phyloP scores from a whole-genome alignment of 768 basidiomycete genomes.

The Amylocystis lapponica region DNA sequence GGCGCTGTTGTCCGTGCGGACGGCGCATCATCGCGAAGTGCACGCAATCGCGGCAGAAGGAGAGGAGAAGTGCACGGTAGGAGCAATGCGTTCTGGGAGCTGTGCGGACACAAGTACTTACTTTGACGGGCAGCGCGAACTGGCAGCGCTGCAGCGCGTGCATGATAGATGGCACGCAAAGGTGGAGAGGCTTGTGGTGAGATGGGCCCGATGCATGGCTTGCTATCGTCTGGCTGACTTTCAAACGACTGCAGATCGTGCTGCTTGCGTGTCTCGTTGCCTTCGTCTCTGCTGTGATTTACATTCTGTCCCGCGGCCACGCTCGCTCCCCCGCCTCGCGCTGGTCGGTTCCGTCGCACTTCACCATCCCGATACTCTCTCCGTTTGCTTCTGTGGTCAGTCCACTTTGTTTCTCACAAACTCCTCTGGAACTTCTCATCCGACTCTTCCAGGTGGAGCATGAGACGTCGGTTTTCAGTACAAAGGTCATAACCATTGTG shows the following conservation, averaged over 20 bases:
- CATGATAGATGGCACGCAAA: conserved; percentile 43
- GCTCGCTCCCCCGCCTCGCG: not conserved
- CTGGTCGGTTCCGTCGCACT: conserved; percentile 42
- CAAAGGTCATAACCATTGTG: conserved; percentile 37
- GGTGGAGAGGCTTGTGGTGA: conserved; percentile 50
- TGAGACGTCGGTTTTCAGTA: conserved; percentile 59
- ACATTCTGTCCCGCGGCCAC: not conserved
- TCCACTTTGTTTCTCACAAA: conserved; percentile 4
- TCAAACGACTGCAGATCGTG: conserved; percentile 9
- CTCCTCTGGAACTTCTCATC: not conserved
- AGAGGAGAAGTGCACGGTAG: conserved; percentile 43
- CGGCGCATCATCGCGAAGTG: conserved; percentile 45
- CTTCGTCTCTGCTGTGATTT: conserved; percentile 21
- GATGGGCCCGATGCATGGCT: conserved; percentile 17
- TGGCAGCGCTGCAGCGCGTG: conserved; percentile 31
- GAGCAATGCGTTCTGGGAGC: conserved; percentile 7
- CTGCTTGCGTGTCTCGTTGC: conserved; percentile 30
- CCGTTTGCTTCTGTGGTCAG: conserved; percentile 75
- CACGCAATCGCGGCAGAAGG: conserved; percentile 33
- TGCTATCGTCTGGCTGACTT: not conserved
- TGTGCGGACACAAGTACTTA: conserved; percentile 1
- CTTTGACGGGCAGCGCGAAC: conserved; percentile 34
- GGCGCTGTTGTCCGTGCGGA: conserved; percentile 45
- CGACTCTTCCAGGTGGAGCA: conserved; percentile 55
- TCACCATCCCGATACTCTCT: conserved; percentile 73